Percentiles rank a stretch among this genome's conserved stretches.
phyloP scores from a whole-genome alignment of 2,329 filamentous ascomycete species.

The Colletotrichum sansevieriae region DNA sequence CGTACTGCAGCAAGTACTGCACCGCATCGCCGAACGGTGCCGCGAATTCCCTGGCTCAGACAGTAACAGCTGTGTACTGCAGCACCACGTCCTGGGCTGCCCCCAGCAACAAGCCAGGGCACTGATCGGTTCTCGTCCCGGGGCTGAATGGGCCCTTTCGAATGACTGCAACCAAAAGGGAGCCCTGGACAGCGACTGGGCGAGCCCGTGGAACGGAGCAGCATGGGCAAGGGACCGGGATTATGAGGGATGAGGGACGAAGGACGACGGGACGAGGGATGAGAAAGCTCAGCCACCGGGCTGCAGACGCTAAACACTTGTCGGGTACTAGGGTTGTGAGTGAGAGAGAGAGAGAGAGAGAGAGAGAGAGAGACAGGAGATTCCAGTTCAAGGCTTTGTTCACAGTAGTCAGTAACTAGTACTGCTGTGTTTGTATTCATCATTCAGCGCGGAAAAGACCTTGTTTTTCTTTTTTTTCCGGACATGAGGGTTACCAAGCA shows the following conservation, averaged over 20 bases:
- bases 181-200: slow-evolving; percentile 1
- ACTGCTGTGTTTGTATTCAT: too few species aligned
- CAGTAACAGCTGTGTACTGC: not conserved
- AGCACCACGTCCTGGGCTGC: not conserved
- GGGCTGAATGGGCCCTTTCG: not conserved
- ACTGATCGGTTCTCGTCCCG: slow-evolving; percentile 28
- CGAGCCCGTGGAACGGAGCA: slow-evolving; percentile 16
- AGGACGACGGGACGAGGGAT: not conserved
- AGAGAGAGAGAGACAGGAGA: too few species aligned
- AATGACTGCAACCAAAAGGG: slow-evolving; percentile 21
- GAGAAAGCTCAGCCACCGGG: slow-evolving; percentile 15
- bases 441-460: too few species aligned
- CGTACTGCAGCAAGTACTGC: not conserved
- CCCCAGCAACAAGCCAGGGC: slow-evolving; percentile 25
- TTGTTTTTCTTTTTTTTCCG: too few species aligned
- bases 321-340: not conserved
- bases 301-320: slow-evolving; percentile 1
- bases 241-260: not conserved
- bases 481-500: too few species aligned
- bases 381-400: too few species aligned
- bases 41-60: not conserved
- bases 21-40: slow-evolving; percentile 2
- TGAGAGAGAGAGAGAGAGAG: not conserved
- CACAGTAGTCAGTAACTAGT: too few species aligned
- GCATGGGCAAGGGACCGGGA: slow-evolving; percentile 9